Conservation (phyloP, 129 eudicot genomes). For the Silybum marianum region DNA sequence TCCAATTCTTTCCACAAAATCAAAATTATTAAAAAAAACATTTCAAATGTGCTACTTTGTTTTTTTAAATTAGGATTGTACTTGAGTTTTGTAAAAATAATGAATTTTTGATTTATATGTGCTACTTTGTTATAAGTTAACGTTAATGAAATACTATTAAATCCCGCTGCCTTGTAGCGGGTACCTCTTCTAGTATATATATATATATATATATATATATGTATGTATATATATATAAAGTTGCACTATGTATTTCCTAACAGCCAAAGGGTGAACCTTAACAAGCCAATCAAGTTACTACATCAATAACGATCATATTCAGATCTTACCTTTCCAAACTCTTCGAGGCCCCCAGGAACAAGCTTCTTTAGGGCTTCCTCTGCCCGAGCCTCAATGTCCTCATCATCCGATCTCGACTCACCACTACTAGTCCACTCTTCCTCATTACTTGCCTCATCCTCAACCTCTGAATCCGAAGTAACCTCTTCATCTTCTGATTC, state of each 20-base stretch:
- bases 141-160: no score
- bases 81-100: no score
- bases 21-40: no score
- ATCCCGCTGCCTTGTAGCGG: no score
- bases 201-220: no score
- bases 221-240: not conserved
- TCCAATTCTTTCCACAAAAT: no score
- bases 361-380: slow-evolving; percentile 78
- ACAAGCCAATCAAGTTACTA: not conserved
- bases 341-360: slow-evolving; percentile 71
- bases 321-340: slow-evolving; percentile 68
- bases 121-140: no score
- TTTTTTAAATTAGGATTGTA: no score
- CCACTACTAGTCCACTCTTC: slow-evolving; percentile 78
- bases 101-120: no score
- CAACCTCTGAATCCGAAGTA: slow-evolving; percentile 71
- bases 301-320: not conserved
- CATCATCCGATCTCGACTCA: slow-evolving; percentile 68
- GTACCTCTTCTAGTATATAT: no score
- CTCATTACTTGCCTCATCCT: slow-evolving; percentile 70
- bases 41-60: no score
- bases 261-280: not conserved
- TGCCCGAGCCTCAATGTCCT: slow-evolving; percentile 57
- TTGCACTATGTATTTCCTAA: not conserved
- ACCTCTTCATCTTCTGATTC: slow-evolving; percentile 80